Base-by-base conservation (phyloP, 2,329 filamentous ascomycete genomes). In the Ceratocystis albifundus region DNA sequence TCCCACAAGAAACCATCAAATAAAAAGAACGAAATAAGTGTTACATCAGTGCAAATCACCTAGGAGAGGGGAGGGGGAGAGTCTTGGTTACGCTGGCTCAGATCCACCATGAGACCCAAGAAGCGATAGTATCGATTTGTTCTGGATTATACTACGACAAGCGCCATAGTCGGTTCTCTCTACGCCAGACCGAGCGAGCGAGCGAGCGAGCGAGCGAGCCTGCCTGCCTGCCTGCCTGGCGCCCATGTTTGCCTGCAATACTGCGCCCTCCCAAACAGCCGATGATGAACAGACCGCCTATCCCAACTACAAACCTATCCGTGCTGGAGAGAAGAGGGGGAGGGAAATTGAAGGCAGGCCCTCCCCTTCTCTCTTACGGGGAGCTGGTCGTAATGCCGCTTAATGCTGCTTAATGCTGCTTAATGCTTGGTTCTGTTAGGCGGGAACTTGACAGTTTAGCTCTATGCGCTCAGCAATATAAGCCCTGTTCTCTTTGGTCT, bases 261-360 rank as follows among this genome's bases (percentile, higher is more conserved):
- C 53, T n/a, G 46, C 17, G 17, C 12, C 22, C 25, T 22, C n/a
- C 25, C 53, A 57, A 57, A 20, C 53, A 57, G 4, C 53, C 25
- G 17, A 57, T 32, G 53, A 57, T 57, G 53, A 57, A 57, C 53
- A 57, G 53, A 57, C 53, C 53, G 53, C 53, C 53, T 57, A 30
- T n/a, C 28, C 25, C 30, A 12, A 32, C 53, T 57, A 30, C 53
- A 57, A 57, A 57, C 53, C 28, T 57, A 57, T 32, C 28, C 53
- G 53, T 57, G 53, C 53, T n/a, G 50, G 20, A 22, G 8, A 57
- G 28, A 32, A 57, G 25, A 32, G n/a, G 22, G 53, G 53, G 28
- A 8, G 53, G 17, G 53, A 57, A 57, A 57, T 57, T 57, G 53
- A 36, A 57, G 53, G 28, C 28, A 30, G 28, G 20, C 15, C 20